Evolutionary conservation across 148 eudicot genomes (phyloP), one percentile per base, ranked within the genome.

Genomic region (Nyssa sinensis): DNA sequence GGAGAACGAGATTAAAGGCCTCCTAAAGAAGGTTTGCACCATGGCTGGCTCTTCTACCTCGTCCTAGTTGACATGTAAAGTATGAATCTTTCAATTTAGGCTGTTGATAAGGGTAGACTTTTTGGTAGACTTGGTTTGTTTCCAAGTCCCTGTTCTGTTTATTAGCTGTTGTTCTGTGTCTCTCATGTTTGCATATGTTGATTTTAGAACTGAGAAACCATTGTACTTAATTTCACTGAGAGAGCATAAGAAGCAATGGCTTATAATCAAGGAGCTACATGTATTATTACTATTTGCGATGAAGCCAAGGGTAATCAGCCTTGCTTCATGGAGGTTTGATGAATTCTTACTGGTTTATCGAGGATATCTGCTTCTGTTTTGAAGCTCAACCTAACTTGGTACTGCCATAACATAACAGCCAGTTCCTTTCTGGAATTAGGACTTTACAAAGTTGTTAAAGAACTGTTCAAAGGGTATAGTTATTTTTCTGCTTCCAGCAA

Each of bases 11-110:
- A 84, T 94, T 14, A 73, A 83, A 47, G 86, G 80, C 62, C 86
- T 94, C 69, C 74, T 92, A 80, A 84, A 86, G 78, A 94, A 86
- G 83, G 87, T 91, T 44, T 77, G 85, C 64, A 41, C 84, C 32
- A 78, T 87, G 81, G 81, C 79, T 16, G 88, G 90, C 49, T 78
- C 93, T 11, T 82, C 97, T 27, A 73, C 86, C 21, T 80, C 86
- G 25, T 88, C 70, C 68, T 71, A 75, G 59, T 59, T 67, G 23
- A 32, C 28, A 7, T 75, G 32, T 30, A 39, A 41, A 55, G 5
- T 74, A 13, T 17, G n/a, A 47, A 23, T 35, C 69, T 21, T 57
- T 72, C 10, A 34, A 0, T 70, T 25, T 14, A 29, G 24, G 37
- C 33, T 30, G 64, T 27, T 11, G 35, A 23, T 65, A 34, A 73